Evolutionary conservation across 805 yeast species (phyloP), one percentile per base, ranked within the genome.

Genomic region (Candida orba): DNA sequence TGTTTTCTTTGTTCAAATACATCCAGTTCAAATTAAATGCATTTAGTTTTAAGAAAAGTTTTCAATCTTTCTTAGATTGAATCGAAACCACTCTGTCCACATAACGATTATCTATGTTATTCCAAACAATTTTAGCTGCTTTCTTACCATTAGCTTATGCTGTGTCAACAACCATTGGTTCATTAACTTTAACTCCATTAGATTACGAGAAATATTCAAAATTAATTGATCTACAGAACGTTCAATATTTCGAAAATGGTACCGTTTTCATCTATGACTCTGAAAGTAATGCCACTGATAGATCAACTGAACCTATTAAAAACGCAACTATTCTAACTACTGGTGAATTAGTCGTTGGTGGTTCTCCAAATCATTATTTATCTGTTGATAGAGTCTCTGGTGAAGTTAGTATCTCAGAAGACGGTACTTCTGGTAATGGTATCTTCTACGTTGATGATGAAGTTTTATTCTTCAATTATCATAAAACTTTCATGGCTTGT

Each of bases 401-500:
- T 30, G 22, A 40, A 3, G 45, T 55, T 9, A 25, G 22, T 13
- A 45, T 44, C 14, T 35, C 42, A 6, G 31, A 44, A 3, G 49
- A 48, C 9, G 35, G 36, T 8, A 3, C 41, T 7, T 29, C 41
- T 4, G 22, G 48, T 6, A 42, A 44, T n/a, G 58, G 58, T 13
- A 41, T 50, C 10, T 55, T 40, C 43, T 44, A 36, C 41, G 39
- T 52, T 33, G 23, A 46, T 2, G 34, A 44, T 18, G 34, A 36
- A n/a, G 15, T 27, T 4, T 34, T 55, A 4, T 50, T 20, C 44
- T 55, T 45, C 42, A 40, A 47, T 33, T 54, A 55, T 39, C 56
- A 50, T 29, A 40, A 47, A 27, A 45, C 50, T 4, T 55, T 54
- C 34, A 37, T 54, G 15, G 59, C 59, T 1, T 55, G 59, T 41